Conservation (phyloP, 1,284 basidiomycete species). For the Microstroma glucosiphilum region DNA sequence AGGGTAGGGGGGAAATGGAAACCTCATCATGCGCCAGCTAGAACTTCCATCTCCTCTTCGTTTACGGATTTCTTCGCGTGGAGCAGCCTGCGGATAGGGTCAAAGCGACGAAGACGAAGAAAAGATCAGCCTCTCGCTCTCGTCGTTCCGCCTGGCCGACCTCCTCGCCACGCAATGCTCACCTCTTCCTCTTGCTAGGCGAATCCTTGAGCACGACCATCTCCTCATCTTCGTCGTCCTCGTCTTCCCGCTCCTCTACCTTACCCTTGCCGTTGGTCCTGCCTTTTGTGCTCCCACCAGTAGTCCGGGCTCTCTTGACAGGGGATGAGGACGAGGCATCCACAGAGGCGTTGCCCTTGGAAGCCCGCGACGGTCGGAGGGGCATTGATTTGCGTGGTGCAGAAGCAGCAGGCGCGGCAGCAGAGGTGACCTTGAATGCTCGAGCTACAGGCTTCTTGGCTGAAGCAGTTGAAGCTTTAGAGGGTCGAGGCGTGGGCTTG, state of each 20-base stretch:
- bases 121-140: background rate
- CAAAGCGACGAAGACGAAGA: background rate
- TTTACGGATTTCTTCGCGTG: background rate
- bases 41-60: conserved; percentile 4
- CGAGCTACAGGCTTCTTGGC: background rate
- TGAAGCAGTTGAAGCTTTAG: background rate
- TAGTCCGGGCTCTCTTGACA: too few species aligned
- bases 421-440: background rate
- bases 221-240: background rate
- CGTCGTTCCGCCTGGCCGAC: background rate
- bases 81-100: background rate
- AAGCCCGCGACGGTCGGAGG: too few species aligned
- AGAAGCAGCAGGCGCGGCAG: too few species aligned
- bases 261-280: background rate
- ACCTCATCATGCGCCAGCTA: too few species aligned
- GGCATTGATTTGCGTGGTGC: too few species aligned
- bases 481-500: background rate
- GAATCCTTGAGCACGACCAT: conserved; percentile 5
- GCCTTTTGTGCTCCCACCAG: background rate
- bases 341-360: too few species aligned
- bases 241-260: background rate
- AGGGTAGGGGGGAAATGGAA: too few species aligned
- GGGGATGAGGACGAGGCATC: too few species aligned
- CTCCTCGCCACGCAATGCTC: background rate
- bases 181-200: background rate